Base-by-base conservation (phyloP, 257 asterid species). In the Solanum pinnatisectum region DNA sequence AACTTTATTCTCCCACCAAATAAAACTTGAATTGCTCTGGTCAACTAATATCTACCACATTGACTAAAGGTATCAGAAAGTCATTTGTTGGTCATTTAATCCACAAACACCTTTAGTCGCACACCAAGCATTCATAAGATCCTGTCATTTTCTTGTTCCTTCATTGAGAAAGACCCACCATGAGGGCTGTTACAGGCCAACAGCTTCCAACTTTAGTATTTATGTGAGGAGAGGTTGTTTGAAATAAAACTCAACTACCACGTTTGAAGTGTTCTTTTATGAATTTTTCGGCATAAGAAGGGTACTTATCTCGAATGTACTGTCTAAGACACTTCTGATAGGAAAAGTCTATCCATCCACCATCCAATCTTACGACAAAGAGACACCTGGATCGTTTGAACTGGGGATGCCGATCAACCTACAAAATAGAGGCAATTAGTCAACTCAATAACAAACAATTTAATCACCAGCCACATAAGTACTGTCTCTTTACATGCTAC, bases 361-460 rank as follows among this genome's bases (percentile, higher is more conserved):
- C 99, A n/a, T 97, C 99, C 0, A 90, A 90, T 92, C 98, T 92
- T 39, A 96, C 96, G 30, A 97, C 98, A 91, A 97, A 97, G 84
- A 97, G 98, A 93, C 98, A 97, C 92, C 99, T 94, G 23, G 99
- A 97, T 8, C 63, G 85, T 89, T 87, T 89, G 92, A 95, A 96
- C 52, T 94, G 98, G 20, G 99, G 99, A 90, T 96, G 99, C 85
- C 97, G 93, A 87, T 96, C 99, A 73, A 95, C 99, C 99, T 96
- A 83, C 89, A 91, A 20, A 56, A 82, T 49, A 82, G 70, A 86
- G 32, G 86, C 71, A 30, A 82, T 82, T 82, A 49, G 86, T 49
- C 86, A 49, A 81, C 85, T 46, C 68, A 44, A 46, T 15, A 81
- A 81, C 68, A 81, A 30, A 81, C 10, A 46, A 46, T 30, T 81